These are phyloP conservation scores for Pilobolus umbonatus DNA, from an alignment of 192 early-diverging fungal genomes.

Conservation along the genomic window DNA sequence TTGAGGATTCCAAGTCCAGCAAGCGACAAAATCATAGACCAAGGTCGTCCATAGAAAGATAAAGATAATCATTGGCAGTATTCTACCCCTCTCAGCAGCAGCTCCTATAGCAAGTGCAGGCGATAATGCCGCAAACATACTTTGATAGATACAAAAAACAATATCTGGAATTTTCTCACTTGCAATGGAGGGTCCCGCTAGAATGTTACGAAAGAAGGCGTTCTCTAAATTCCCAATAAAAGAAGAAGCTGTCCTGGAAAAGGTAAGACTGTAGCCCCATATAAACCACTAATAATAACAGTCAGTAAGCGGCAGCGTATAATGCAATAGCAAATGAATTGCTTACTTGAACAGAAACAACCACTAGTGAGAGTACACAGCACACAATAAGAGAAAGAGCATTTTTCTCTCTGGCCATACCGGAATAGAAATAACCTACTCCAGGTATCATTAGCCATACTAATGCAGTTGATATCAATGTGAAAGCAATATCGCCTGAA, in stretches of 20 bases:
- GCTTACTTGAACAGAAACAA: conserved; percentile 73
- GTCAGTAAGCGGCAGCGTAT: conserved; percentile 32
- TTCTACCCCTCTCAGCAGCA: conserved; percentile 81
- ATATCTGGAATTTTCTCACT: conserved; percentile 65
- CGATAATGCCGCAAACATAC: conserved; percentile 91
- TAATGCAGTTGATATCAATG: conserved; percentile 67
- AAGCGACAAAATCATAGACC: conserved; percentile 89
- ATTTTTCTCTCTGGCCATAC: conserved; percentile 89
- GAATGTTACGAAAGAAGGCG: conserved; percentile 59
- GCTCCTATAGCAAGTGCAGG: conserved; percentile 88
- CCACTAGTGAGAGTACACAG: conserved; percentile 70
- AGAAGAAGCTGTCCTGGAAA: conserved; percentile 63
- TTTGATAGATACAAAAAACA: conserved; percentile 77
- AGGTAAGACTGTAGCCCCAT: conserved; percentile 86
- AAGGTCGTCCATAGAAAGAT: conserved; percentile 91
- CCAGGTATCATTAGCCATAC: conserved; percentile 97
- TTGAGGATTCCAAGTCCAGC: conserved; percentile 86
- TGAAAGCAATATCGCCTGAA: conserved; percentile 61
- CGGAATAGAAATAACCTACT: conserved; percentile 93
- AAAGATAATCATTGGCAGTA: conserved; percentile 86
- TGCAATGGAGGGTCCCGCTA: conserved; percentile 46
- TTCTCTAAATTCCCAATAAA: conserved; percentile 83
- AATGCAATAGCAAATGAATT: too few species aligned
- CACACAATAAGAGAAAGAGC: conserved; percentile 86
- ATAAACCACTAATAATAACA: too few species aligned